A percentile compares a stretch with the other conserved stretches of the same genome.
Conservation (phyloP, 164 flowering plant genomes). For the Annona squamosa region DNA sequence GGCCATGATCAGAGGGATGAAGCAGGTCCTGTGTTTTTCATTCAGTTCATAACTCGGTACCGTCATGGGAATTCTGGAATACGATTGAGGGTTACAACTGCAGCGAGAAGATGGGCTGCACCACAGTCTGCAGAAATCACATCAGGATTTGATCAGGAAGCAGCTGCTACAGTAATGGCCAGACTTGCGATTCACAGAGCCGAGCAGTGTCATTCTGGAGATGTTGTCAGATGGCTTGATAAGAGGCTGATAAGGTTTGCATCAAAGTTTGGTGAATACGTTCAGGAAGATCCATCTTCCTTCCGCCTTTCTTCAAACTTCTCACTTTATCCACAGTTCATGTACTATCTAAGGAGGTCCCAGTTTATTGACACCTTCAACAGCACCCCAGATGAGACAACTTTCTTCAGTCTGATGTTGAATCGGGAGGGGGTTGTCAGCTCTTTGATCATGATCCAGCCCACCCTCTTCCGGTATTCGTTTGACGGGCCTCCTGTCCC, state of each 20-base stretch:
- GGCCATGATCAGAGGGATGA: conserved; percentile 46
- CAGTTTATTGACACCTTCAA: conserved; percentile 88
- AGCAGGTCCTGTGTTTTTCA: conserved; percentile 66
- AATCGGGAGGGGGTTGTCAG: conserved; percentile 80
- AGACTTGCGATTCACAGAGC: conserved; percentile 72
- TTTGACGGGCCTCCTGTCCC: conserved; percentile 87
- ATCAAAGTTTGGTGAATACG: conserved; percentile 84
- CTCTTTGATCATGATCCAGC: conserved; percentile 82
- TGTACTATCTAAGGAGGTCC: conserved; percentile 84
- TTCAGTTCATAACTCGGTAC: conserved; percentile 76
- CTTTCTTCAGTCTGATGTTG: conserved; percentile 64
- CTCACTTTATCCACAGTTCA: conserved; percentile 84
- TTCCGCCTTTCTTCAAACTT: conserved; percentile 73
- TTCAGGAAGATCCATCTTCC: conserved; percentile 77
- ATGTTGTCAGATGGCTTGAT: conserved; percentile 89
- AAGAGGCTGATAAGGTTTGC: conserved; percentile 52
- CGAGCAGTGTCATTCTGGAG: conserved; percentile 45
- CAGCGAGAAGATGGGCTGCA: conserved; percentile 86
- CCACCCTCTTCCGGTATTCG: conserved; percentile 74
- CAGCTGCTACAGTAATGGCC: conserved; percentile 88
- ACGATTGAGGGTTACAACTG: conserved; percentile 79
- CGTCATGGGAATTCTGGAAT: conserved; percentile 47
- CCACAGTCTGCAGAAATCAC: conserved; percentile 59
- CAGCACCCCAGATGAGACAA: conserved; percentile 82
- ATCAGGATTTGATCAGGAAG: conserved; percentile 91